Evolutionary conservation across 352 stramenopile species (phyloP).

Genomic region (Globisporangium radiosum): DNA sequence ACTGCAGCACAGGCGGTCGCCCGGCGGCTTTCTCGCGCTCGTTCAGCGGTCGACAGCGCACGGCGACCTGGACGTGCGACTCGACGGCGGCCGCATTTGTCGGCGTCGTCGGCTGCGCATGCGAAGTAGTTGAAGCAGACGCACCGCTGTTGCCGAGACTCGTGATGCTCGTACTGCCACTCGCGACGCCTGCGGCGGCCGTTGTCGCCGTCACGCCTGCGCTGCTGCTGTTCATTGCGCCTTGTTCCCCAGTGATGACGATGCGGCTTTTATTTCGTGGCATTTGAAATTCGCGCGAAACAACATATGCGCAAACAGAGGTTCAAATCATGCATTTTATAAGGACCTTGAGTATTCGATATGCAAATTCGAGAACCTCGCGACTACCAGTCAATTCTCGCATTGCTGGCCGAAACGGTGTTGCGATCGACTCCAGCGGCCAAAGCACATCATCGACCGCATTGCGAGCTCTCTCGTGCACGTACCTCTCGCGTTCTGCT

Average conservation of each 20-base stretch:
- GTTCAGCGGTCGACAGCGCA: conserved; percentile 88
- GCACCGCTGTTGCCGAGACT: neutral
- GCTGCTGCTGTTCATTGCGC: conserved; percentile 5
- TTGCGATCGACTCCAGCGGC: too few relatives aligned
- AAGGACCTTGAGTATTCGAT: too few relatives aligned
- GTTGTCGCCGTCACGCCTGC: neutral
- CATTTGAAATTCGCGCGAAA: neutral
- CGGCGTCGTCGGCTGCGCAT: neutral
- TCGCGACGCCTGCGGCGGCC: conserved; percentile 2
- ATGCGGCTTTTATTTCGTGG: neutral
- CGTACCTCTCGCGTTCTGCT: too few relatives aligned
- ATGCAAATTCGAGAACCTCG: too few relatives aligned
- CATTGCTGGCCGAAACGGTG: too few relatives aligned
- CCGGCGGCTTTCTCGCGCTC: conserved; percentile 76
- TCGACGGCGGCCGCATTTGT: conserved; percentile 1
- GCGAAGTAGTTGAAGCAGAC: too few relatives aligned
- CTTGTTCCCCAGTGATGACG: neutral
- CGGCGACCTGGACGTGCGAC: conserved; percentile 82
- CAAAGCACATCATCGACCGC: too few relatives aligned
- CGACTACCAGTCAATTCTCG: too few relatives aligned
- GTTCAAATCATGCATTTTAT: too few relatives aligned
- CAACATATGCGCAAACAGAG: too few relatives aligned
- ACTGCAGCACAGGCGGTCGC: conserved; percentile 78
- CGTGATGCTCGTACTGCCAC: conserved; percentile 4
- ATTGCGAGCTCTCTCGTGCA: too few relatives aligned